Evolutionary conservation across 169 alveolate species (phyloP), one percentile per base, ranked within the genome.

Genomic region (Babesia caballi): DNA sequence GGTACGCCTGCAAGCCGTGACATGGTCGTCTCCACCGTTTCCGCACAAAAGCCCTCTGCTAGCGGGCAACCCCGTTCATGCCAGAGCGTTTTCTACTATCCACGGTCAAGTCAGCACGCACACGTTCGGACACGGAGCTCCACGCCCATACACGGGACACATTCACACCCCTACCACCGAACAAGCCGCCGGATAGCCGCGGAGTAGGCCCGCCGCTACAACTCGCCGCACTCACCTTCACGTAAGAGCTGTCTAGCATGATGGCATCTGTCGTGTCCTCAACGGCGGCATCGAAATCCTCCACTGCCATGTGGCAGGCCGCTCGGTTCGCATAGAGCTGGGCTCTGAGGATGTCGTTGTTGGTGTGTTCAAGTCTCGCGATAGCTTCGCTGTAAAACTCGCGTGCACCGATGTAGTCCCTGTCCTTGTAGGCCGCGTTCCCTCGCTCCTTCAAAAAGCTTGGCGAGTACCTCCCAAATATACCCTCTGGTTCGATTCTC

Each of bases 201-300:
- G n/a, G n/a, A n/a, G n/a, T n/a, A n/a, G n/a, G n/a, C n/a, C n/a
- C n/a, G n/a, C n/a, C n/a, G n/a, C n/a, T n/a, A n/a, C n/a, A n/a
- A n/a, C n/a, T n/a, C n/a, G n/a, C n/a, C n/a, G n/a, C n/a, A 9
- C 63, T 47, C 41, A 83, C 92, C 87, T 88, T 91, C 25, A 89
- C 70, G 59, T 91, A 91, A 19, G 83, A 41, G 2, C 85, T 84
- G 81, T 91, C 81, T 27, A 49, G 60, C 52, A 63, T 51, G 17
- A 91, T 66, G 32, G 95, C 92, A 40, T 91, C 93, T n/a, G 85
- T 66, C 51, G 91, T 59, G 53, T 91, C 96, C 28, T 77, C 86
- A 12, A 91, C 58, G 25, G 92, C 94, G 40, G 72, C 49, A 33
- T 92, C 93, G 72, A 84, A 84, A 27, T 88, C 83, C 17, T 71